Evolutionary conservation across 805 yeast species (phyloP).

Genomic region (Metschnikowia corniflorae): DNA sequence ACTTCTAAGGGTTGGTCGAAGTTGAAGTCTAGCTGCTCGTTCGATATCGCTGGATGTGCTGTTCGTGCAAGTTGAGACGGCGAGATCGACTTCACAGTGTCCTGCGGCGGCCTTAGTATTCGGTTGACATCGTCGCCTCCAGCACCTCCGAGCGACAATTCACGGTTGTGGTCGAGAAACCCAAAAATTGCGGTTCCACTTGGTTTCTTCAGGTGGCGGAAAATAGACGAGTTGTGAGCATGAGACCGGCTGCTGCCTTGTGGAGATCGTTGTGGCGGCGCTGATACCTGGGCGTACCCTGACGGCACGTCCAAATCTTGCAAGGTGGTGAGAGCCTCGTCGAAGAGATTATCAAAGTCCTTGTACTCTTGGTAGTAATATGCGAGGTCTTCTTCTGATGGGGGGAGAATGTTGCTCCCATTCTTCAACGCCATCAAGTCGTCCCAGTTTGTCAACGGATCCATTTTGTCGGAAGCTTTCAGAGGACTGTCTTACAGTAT

Average conservation of each 20-base stretch:
- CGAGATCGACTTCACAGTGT: constrained; percentile 25
- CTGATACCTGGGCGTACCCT: constrained; percentile 26
- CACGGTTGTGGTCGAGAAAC: constrained; percentile 58
- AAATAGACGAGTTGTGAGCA: constrained; percentile 14
- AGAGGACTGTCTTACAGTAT: no score
- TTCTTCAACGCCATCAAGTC: constrained; percentile 21
- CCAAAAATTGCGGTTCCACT: constrained; percentile 86
- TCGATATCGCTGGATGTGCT: constrained; percentile 7
- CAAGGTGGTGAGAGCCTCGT: constrained; percentile 51
- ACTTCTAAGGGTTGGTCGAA: constrained; percentile 18
- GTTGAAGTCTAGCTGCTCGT: constrained; percentile 18
- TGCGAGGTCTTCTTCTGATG: constrained; percentile 50
- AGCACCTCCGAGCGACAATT: constrained; percentile 56
- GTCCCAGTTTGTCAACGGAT: constrained; percentile 27
- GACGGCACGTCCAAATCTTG: constrained; percentile 65
- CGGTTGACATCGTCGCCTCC: constrained; percentile 20
- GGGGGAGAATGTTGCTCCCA: constrained; percentile 28
- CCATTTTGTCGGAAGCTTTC: no score
- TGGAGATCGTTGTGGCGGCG: constrained; percentile 9
- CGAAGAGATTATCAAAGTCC: constrained; percentile 53
- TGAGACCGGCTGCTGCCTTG: constrained; percentile 10
- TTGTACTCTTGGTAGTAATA: constrained; percentile 43
- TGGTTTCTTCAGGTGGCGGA: constrained; percentile 52
- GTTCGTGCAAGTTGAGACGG: constrained; percentile 21
- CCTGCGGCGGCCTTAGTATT: constrained; percentile 16